These are phyloP conservation scores for Elsinoe fawcettii DNA, from an alignment of 2,329 filamentous ascomycete species.

Conservation along the genomic window DNA sequence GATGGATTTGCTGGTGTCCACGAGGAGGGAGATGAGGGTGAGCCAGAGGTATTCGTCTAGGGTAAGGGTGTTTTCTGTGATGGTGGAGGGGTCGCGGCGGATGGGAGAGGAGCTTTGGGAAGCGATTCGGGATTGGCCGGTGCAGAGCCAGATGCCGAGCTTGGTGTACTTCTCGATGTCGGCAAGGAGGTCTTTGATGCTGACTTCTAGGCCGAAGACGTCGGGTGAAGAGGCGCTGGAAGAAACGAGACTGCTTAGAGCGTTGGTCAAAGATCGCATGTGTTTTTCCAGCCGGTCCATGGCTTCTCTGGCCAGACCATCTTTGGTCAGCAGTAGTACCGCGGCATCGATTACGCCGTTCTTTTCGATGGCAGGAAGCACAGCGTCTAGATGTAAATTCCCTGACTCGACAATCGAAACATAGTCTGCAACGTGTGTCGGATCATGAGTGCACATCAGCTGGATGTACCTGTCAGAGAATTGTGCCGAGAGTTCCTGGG, in stretches of 20 bases:
- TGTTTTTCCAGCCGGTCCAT: constrained; percentile 82
- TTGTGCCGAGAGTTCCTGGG: constrained; percentile 40
- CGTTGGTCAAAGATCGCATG: constrained; percentile 68
- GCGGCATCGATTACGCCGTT: constrained; percentile 88
- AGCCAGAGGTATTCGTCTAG: constrained; percentile 59
- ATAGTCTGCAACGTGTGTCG: constrained; percentile 76
- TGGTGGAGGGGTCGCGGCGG: constrained; percentile 28
- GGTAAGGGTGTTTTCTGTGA: constrained; percentile 51
- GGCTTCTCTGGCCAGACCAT: constrained; percentile 73
- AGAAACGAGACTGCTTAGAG: constrained; percentile 65
- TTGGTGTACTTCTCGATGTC: constrained; percentile 82
- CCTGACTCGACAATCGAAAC: constrained; percentile 67
- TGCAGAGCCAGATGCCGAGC: constrained; percentile 93
- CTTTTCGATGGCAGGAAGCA: constrained; percentile 82
- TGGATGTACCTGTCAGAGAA: constrained; percentile 80
- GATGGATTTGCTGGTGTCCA: constrained; percentile 44
- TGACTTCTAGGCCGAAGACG: constrained; percentile 52
- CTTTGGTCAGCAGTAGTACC: constrained; percentile 79
- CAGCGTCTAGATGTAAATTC: constrained; percentile 67
- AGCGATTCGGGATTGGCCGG: constrained; percentile 56
- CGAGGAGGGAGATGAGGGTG: constrained; percentile 55
- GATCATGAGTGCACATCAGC: constrained; percentile 81
- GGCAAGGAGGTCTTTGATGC: constrained; percentile 64
- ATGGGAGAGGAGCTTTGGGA: constrained; percentile 31
- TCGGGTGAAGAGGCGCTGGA: constrained; percentile 51